Percentiles rank a stretch among this genome's conserved stretches.
Evolutionary conservation across 441 rosid genomes (phyloP).

Genomic region (Erysimum cheiri): DNA sequence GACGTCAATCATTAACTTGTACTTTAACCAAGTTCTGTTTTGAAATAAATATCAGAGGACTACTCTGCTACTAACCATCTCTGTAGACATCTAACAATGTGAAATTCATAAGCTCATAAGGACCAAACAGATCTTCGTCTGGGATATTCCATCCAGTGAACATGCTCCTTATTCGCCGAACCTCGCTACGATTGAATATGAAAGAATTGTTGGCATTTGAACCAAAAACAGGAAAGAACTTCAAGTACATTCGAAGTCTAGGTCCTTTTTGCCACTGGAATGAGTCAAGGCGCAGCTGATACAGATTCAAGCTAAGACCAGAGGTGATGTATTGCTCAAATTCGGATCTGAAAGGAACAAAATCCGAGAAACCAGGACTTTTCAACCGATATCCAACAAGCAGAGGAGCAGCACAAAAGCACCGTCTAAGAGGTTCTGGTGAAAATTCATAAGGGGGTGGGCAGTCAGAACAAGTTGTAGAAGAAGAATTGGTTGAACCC

Average conservation of each 20-base stretch:
- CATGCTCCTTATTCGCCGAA: constrained; percentile 57
- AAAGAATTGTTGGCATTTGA: constrained; percentile 43
- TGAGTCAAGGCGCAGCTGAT: constrained; percentile 64
- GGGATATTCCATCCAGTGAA: constrained; percentile 81
- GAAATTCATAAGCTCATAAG: constrained; percentile 86
- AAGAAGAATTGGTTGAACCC: constrained; percentile 39
- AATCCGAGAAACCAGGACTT: constrained; percentile 88
- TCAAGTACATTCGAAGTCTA: constrained; percentile 71
- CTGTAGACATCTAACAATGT: constrained; percentile 62
- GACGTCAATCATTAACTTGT: background rate
- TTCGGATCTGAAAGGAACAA: constrained; percentile 51
- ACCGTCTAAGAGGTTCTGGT: constrained; percentile 49
- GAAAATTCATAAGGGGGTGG: constrained; percentile 73
- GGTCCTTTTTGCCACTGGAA: constrained; percentile 78
- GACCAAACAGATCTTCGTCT: constrained; percentile 81
- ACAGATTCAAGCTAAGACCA: constrained; percentile 57
- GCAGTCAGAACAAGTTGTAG: constrained; percentile 59
- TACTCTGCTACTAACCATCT: constrained; percentile 63
- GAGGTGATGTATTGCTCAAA: constrained; percentile 61
- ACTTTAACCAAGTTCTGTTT: constrained; percentile 10
- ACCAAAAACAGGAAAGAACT: constrained; percentile 67
- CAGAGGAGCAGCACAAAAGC: constrained; percentile 88
- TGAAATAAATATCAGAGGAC: constrained; percentile 30
- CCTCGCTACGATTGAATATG: constrained; percentile 70
- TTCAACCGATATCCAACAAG: constrained; percentile 82